phyloP scores from a whole-genome alignment of 1,139 yeast genomes.

The Zygosaccharomyces sapae region DNA sequence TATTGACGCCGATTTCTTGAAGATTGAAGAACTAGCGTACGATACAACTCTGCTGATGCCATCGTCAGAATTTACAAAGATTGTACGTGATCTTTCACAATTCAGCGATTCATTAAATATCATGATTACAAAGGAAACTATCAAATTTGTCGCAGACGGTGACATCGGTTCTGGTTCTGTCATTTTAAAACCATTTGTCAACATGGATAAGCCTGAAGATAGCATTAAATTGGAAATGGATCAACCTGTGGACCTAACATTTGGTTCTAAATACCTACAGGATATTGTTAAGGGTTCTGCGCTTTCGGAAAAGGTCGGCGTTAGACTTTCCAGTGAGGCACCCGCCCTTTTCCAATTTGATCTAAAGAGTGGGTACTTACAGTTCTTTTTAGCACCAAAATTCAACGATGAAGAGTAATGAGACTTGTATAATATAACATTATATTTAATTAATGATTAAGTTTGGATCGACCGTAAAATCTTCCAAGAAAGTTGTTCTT shows the following conservation, averaged over 20 bases:
- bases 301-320: slow-evolving; percentile 69
- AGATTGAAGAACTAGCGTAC: slow-evolving; percentile 91
- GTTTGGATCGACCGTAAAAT: background rate
- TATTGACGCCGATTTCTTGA: slow-evolving; percentile 89
- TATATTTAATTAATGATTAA: slow-evolving; percentile 4
- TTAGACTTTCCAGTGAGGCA: slow-evolving; percentile 83
- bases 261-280: slow-evolving; percentile 84
- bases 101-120: slow-evolving; percentile 84
- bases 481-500: slow-evolving; percentile 41
- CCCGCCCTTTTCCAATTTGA: slow-evolving; percentile 94
- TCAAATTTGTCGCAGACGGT: slow-evolving; percentile 87
- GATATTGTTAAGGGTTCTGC: slow-evolving; percentile 91
- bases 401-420: slow-evolving; percentile 78
- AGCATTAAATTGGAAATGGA: slow-evolving; percentile 72
- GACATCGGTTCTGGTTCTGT: slow-evolving; percentile 88
- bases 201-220: slow-evolving; percentile 74
- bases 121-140: slow-evolving; percentile 85
- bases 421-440: slow-evolving; percentile 1
- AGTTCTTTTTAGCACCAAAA: slow-evolving; percentile 97
- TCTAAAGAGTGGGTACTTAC: slow-evolving; percentile 86
- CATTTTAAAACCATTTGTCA: slow-evolving; percentile 77
- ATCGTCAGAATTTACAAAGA: slow-evolving; percentile 79
- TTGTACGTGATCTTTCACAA: slow-evolving; percentile 81
- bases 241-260: slow-evolving; percentile 83
- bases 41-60: slow-evolving; percentile 88